Evolutionary conservation across 2,329 filamentous ascomycete species (phyloP).

Genomic region (Ophiostoma piceae): DNA sequence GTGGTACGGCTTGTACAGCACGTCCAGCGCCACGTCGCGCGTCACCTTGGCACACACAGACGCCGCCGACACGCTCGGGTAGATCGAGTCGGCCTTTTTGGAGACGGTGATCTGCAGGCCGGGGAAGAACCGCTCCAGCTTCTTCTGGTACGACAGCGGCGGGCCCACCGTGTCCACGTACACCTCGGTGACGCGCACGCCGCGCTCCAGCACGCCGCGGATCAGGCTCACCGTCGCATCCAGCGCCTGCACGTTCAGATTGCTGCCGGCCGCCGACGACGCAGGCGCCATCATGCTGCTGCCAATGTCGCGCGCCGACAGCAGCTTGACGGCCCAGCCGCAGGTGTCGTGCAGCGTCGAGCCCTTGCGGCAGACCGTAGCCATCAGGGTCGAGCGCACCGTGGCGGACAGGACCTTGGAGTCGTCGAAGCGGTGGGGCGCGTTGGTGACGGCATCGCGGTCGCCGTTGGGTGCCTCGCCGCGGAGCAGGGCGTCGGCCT

Average conservation of each 20-base stretch:
- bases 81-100: conserved; percentile 89
- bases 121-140: conserved; percentile 79
- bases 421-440: conserved; percentile 84
- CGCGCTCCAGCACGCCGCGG: conserved; percentile 64
- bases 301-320: conserved; percentile 79
- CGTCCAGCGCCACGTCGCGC: conserved; percentile 80
- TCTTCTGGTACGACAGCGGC: conserved; percentile 76
- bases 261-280: conserved; percentile 59
- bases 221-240: conserved; percentile 85
- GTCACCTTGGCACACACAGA: conserved; percentile 96
- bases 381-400: conserved; percentile 68
- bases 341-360: conserved; percentile 50
- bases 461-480: conserved; percentile 23
- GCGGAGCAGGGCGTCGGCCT: conserved; percentile 68
- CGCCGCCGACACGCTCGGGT: conserved; percentile 87
- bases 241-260: conserved; percentile 93
- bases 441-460: conserved; percentile 25
- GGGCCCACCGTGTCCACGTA: conserved; percentile 93
- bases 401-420: conserved; percentile 81
- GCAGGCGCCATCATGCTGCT: conserved; percentile 68
- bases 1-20: conserved; percentile 53
- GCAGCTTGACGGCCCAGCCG: conserved; percentile 76
- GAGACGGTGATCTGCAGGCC: conserved; percentile 68
- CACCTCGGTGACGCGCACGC: conserved; percentile 80
- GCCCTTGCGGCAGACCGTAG: conserved; percentile 59